Conservation (phyloP, 2,329 filamentous ascomycete genomes). For the Diaporthe capsici region DNA sequence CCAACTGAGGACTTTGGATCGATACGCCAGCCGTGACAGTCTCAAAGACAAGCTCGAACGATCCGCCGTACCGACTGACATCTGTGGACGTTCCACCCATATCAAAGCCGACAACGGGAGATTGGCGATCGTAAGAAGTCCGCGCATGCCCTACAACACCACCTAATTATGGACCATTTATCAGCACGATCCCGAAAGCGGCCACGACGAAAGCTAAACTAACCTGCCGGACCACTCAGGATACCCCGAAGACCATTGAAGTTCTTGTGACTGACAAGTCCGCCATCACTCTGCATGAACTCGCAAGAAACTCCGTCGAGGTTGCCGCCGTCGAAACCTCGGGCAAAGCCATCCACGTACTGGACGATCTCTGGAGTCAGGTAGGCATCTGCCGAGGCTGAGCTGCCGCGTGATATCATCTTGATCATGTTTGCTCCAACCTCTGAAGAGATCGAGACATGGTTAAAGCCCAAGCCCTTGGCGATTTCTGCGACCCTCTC, state of each 20-base stretch:
- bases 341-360: constrained; percentile 76
- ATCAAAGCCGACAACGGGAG: constrained; percentile 65
- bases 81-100: constrained; percentile 79
- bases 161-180: background rate
- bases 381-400: constrained; percentile 79
- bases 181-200: background rate
- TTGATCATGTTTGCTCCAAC: constrained; percentile 80
- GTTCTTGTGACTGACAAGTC: constrained; percentile 62
- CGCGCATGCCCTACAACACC: constrained; percentile 80
- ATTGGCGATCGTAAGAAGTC: constrained; percentile 76
- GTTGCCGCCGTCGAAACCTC: constrained; percentile 73
- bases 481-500: constrained; percentile 73
- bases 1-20: constrained; percentile 79
- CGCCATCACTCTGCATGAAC: constrained; percentile 75
- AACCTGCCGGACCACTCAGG: constrained; percentile 76
- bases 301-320: constrained; percentile 63
- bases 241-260: constrained; percentile 78
- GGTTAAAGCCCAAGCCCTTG: constrained; percentile 69
- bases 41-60: constrained; percentile 80
- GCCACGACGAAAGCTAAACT: background rate
- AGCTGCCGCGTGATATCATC: constrained; percentile 75
- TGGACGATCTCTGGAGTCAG: constrained; percentile 78
- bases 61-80: constrained; percentile 77
- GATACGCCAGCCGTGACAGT: constrained; percentile 79
- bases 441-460: constrained; percentile 76